Evolutionary conservation across 345 rosid species (phyloP).

Genomic region (Schrenkiella parvula): DNA sequence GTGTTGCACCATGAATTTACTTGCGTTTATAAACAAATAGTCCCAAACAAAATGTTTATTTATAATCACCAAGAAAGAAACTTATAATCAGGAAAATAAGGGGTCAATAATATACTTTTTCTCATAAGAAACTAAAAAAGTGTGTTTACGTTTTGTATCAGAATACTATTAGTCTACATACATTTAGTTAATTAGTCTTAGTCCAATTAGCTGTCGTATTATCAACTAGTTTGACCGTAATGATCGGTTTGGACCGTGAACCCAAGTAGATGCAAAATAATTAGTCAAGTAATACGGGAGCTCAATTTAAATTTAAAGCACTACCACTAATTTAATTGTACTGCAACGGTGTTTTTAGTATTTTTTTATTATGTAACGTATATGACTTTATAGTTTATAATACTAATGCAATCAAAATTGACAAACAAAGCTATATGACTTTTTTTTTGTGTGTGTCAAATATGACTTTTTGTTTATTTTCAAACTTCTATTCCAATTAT

Average conservation of each 20-base stretch:
- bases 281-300: conserved; percentile 12
- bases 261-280: neutral
- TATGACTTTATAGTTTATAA: neutral
- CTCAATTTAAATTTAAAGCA: neutral
- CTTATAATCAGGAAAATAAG: neutral
- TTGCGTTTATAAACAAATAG: neutral
- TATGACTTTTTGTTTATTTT: neutral
- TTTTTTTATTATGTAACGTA: neutral
- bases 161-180: neutral
- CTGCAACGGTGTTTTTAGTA: neutral
- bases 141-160: neutral
- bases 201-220: neutral
- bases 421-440: neutral
- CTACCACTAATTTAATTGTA: neutral
- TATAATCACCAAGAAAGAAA: neutral
- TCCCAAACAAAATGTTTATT: neutral
- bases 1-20: neutral
- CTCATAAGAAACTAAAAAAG: neutral
- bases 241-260: neutral
- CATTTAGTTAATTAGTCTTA: neutral
- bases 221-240: conserved; percentile 20
- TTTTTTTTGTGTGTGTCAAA: too few species aligned
- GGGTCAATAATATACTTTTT: neutral
- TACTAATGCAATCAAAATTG: neutral
- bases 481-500: neutral